Evolutionary conservation across 1,139 yeast species (phyloP).

Genomic region (Scheffersomyces stambukii): DNA sequence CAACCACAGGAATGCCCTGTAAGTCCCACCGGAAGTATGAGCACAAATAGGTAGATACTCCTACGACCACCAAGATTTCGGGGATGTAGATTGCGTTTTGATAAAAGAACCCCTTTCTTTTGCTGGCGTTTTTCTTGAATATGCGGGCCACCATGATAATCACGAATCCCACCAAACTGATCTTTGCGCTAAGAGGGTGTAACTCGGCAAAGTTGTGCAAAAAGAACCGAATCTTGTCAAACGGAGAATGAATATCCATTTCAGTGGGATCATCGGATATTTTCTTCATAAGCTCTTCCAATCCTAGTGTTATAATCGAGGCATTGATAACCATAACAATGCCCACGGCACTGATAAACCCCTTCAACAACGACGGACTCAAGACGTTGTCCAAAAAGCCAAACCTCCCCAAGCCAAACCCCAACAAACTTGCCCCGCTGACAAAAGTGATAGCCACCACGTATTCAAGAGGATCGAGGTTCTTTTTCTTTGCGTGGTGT

Average conservation of each 20-base stretch:
- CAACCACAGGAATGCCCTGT: slow-evolving; percentile 64
- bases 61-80: slow-evolving; percentile 75
- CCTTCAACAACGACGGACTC: slow-evolving; percentile 77
- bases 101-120: slow-evolving; percentile 9
- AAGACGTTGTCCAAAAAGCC: slow-evolving; percentile 89
- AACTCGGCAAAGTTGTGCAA: slow-evolving; percentile 32
- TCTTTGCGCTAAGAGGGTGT: slow-evolving; percentile 48
- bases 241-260: slow-evolving; percentile 71
- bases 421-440: slow-evolving; percentile 71
- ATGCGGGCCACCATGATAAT: slow-evolving; percentile 37
- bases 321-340: slow-evolving; percentile 84
- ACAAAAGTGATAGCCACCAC: slow-evolving; percentile 72
- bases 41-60: slow-evolving; percentile 58
- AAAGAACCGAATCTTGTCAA: slow-evolving; percentile 64
- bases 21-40: slow-evolving; percentile 50
- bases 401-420: slow-evolving; percentile 76
- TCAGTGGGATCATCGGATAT: slow-evolving; percentile 30
- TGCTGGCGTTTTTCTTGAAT: slow-evolving; percentile 34
- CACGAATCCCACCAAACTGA: slow-evolving; percentile 48
- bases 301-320: slow-evolving; percentile 66
- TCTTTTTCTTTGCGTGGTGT: slow-evolving; percentile 43
- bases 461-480: slow-evolving; percentile 56
- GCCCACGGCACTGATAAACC: slow-evolving; percentile 93
- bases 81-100: slow-evolving; percentile 58
- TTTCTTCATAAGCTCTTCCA: slow-evolving; percentile 36